Evolutionary conservation across 352 stramenopile genomes (phyloP), one percentile per base, ranked within the genome.

Genomic region (Globisporangium parvum): DNA sequence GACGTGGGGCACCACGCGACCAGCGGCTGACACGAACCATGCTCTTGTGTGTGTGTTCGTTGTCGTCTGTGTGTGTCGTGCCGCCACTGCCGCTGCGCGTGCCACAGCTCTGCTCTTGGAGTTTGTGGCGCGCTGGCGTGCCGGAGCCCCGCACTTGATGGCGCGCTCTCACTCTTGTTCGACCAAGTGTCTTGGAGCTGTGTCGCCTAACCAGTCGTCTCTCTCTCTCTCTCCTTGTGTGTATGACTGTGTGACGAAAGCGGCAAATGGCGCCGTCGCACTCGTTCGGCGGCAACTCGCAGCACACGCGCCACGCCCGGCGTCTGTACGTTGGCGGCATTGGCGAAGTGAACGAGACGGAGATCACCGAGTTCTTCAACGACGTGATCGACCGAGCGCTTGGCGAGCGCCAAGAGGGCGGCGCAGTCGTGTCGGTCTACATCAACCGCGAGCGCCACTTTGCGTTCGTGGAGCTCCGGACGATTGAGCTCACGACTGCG

Each of bases 391-490:
- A 92, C 60, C 79, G 77, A n/a, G 79, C 82, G 41, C 69, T 96
- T 8, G 85, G 74, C 28, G 79, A 90, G 56, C 76, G 73, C 20
- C 77, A 88, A 57, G 77, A 91, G 39, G 79, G 82, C 42, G 84
- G 84, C 44, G 78, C 77, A 8, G 84, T 93, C 20, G 80, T 91
- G 48, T 91, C 80, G 24, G 84, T 98, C 9, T 98, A 98, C 71
- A 97, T 98, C 56, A 98, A 99, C 73, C 74, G 83, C 51, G 95
- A 98, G 63, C 91, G 95, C 51, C 87, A 96, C 41, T 99, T 98
- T 59, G 96, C 92, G 18, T 99, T 99, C 66, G 83, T 99, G 26
- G 96, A 99, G 79, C 96, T 99, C 61, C 93, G 88, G 61, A 97
- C 77, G 14, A 97, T 99, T 57, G 96, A 98, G 69, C 89, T 99